Evolutionary conservation across 352 stramenopile species (phyloP).

Genomic region (Pythium aristosporum): DNA sequence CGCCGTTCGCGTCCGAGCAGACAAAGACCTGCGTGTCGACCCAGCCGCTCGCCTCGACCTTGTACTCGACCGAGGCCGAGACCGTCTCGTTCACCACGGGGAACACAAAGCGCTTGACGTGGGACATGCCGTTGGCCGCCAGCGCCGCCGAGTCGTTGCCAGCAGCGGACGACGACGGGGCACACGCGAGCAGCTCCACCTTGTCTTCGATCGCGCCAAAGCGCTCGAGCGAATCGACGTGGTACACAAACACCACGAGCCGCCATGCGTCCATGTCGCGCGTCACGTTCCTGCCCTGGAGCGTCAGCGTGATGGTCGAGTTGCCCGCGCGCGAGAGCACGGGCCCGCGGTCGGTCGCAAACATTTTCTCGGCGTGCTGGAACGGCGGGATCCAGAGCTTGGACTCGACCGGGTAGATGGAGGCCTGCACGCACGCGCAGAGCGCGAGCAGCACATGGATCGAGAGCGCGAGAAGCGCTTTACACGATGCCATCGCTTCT

Average conservation of each 20-base stretch:
- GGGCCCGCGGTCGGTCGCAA: constrained; percentile 68
- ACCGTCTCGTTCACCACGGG: constrained; percentile 57
- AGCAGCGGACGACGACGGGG: constrained; percentile 26
- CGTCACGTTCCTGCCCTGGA: constrained; percentile 75
- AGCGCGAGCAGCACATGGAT: constrained; percentile 14
- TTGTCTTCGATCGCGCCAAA: constrained; percentile 65
- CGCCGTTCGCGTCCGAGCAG: constrained; percentile 54
- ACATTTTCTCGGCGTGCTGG: constrained; percentile 86
- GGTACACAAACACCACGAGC: constrained; percentile 83
- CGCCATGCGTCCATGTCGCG: constrained; percentile 63
- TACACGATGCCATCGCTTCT: not conserved
- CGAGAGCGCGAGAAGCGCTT: not conserved
- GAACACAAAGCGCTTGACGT: constrained; percentile 66
- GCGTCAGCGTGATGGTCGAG: constrained; percentile 66
- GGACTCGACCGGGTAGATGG: constrained; percentile 72
- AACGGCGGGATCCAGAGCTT: constrained; percentile 76
- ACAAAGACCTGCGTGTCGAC: constrained; percentile 82
- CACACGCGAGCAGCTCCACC: constrained; percentile 73
- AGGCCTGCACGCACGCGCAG: constrained; percentile 30
- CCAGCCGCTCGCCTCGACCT: constrained; percentile 68
- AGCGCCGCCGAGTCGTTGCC: constrained; percentile 22
- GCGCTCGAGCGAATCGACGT: constrained; percentile 67
- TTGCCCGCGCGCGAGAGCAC: constrained; percentile 63
- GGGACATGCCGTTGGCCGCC: constrained; percentile 60
- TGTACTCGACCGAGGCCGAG: constrained; percentile 47